Conservation (phyloP, 768 basidiomycete genomes). For the Gymnopilus junonius region DNA sequence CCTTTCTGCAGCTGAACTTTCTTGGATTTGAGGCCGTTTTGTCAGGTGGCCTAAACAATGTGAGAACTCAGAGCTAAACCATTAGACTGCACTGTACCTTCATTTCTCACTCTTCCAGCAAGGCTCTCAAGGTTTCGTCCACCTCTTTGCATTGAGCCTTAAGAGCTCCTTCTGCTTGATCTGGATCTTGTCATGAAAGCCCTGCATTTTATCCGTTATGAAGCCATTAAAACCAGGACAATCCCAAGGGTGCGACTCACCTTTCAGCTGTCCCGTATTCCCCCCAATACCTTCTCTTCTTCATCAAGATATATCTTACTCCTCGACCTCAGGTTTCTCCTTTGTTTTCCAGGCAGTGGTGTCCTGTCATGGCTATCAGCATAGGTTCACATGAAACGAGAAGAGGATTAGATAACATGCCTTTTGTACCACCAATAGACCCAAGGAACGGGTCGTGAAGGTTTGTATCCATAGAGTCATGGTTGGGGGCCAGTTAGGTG, state of each 20-base stretch:
- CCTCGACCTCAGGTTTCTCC: neutral
- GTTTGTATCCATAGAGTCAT: neutral
- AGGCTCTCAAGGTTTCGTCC: neutral
- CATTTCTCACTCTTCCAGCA: neutral
- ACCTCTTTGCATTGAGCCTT: neutral
- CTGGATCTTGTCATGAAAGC: neutral
- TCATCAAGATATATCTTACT: neutral
- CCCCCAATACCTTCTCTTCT: neutral
- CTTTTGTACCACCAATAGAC: neutral
- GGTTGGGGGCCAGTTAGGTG: neutral
- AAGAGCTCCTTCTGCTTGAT: neutral
- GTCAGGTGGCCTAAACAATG: neutral
- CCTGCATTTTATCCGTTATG: neutral
- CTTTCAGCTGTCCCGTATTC: neutral
- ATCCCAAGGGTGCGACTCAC: neutral
- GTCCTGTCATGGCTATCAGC: neutral
- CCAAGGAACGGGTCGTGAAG: neutral
- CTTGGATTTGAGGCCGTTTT: neutral
- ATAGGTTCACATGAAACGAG: neutral
- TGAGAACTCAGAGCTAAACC: neutral
- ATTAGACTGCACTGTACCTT: neutral
- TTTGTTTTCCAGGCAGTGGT: neutral
- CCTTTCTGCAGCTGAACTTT: neutral
- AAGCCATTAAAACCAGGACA: neutral
- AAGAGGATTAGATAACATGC: neutral